Evolutionary conservation across 1,139 yeast genomes (phyloP).

Genomic region (Scheffersomyces segobiensis): DNA sequence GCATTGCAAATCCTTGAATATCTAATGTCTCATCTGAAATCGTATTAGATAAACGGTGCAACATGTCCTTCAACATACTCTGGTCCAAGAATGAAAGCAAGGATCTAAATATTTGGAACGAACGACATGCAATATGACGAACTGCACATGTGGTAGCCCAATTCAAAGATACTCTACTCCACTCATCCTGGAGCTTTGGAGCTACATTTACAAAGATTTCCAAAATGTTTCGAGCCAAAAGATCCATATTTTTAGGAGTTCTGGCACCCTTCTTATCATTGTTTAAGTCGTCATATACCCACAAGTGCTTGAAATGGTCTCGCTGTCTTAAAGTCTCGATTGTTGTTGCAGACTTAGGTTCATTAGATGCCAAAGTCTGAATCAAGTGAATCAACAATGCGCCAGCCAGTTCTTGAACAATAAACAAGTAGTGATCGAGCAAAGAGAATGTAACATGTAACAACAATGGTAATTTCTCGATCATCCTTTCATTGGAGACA

Average conservation of each 20-base stretch:
- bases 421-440: slow-evolving; percentile 80
- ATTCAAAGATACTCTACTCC: slow-evolving; percentile 80
- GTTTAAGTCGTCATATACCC: slow-evolving; percentile 87
- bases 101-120: slow-evolving; percentile 90
- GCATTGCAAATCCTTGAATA: slow-evolving; percentile 97
- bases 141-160: slow-evolving; percentile 99
- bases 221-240: slow-evolving; percentile 65
- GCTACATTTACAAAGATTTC: slow-evolving; percentile 51
- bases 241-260: slow-evolving; percentile 86
- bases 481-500: slow-evolving; percentile 57
- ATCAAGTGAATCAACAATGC: slow-evolving; percentile 73
- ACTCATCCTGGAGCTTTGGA: slow-evolving; percentile 66
- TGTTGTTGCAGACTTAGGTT: slow-evolving; percentile 53
- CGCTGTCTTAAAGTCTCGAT: slow-evolving; percentile 55
- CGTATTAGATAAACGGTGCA: slow-evolving; percentile 89
- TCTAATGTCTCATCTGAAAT: slow-evolving; percentile 86
- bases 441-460: slow-evolving; percentile 80
- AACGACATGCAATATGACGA: slow-evolving; percentile 93
- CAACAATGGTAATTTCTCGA: slow-evolving; percentile 65
- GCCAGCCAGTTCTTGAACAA: slow-evolving; percentile 84
- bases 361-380: slow-evolving; percentile 60
- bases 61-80: slow-evolving; percentile 88
- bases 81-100: slow-evolving; percentile 77
- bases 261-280: slow-evolving; percentile 79
- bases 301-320: slow-evolving; percentile 42